Evolutionary conservation across 2,329 filamentous ascomycete species (phyloP), one percentile per base, ranked within the genome.

Genomic region (Fusarium udum): DNA sequence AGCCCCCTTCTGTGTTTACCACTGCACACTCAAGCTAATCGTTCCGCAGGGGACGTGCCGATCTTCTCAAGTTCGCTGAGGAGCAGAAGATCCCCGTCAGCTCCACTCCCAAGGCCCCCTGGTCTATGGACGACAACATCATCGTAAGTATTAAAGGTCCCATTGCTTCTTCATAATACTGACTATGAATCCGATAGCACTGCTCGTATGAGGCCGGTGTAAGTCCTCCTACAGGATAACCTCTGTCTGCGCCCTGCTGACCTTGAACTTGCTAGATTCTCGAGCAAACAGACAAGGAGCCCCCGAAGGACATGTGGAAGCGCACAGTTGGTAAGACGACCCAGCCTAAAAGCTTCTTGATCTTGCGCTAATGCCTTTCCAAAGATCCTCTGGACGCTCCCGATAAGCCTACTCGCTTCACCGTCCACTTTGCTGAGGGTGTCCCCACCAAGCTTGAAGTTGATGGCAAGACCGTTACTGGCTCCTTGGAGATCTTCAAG

Each of bases 251-350:
- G 37, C 12, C 3, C 3, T 49, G 4, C 56, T 48, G 20, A 48
- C 26, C 2, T 24, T 56, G 13, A 64, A n/a, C 13, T 7, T 36
- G 4, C 28, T 12, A 65, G 62, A 69, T 70, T 7, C 64, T 69
- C 16, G 91, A 92, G 82, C 86, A 87, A 64, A 83, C 85, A 16
- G 78, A 86, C 74, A 82, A 85, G 66, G 87, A 88, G 67, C 87
- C 92, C 45, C 91, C 91, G 22, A 85, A 88, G 75, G 89, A 93
- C 76, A 90, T 94, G 87, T 94, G 92, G 92, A 93, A 87, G 77
- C 83, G 88, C 78, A 88, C 87, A 31, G 77, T 82, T 49, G 63
- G 63, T 65, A 57, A 64, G 60, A 9, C 4, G 13, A 6, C 3
- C 0, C 26, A 28, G 6, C 26, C 3, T 4, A 6, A 22, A 42